A percentile compares a stretch with the other conserved stretches of the same genome.
phyloP scores from a whole-genome alignment of 2,329 filamentous ascomycete genomes.

The Clonostachys byssicola region DNA sequence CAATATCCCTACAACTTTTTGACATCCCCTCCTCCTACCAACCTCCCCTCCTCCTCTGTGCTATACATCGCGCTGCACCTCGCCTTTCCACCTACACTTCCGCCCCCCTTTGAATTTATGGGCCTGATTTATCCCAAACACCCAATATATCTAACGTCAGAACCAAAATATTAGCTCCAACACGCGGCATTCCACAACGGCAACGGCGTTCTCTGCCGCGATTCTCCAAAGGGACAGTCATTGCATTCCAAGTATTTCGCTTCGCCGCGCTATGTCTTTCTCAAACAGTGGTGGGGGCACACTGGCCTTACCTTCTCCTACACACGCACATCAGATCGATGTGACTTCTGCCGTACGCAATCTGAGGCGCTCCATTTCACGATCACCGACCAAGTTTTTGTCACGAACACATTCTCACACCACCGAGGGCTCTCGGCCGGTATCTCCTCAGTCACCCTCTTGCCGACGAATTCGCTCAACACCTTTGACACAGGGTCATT shows the following conservation, averaged over 20 bases:
- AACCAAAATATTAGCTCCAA: neutral
- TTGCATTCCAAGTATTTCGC: slow-evolving; percentile 12
- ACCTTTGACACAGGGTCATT: slow-evolving; percentile 16
- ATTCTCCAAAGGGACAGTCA: slow-evolving; percentile 9
- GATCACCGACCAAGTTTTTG: slow-evolving; percentile 90
- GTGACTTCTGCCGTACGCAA: slow-evolving; percentile 77
- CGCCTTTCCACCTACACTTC: too few relatives aligned
- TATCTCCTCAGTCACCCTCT: slow-evolving; percentile 48
- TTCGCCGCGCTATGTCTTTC: slow-evolving; percentile 44
- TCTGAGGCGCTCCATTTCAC: slow-evolving; percentile 80
- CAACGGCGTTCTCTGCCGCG: slow-evolving; percentile 7
- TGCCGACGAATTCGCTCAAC: slow-evolving; percentile 30
- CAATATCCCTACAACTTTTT: too few relatives aligned
- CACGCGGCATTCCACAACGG: slow-evolving; percentile 17
- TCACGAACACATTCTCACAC: slow-evolving; percentile 40
- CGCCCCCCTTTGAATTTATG: too few relatives aligned
- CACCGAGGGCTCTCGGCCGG: slow-evolving; percentile 38
- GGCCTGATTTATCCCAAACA: too few relatives aligned
- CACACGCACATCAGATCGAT: slow-evolving; percentile 77
- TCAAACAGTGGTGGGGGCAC: slow-evolving; percentile 65
- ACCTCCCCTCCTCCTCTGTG: too few relatives aligned
- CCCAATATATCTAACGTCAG: too few relatives aligned
- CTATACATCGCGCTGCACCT: too few relatives aligned
- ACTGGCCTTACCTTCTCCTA: slow-evolving; percentile 82
- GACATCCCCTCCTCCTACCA: too few relatives aligned